Evolutionary conservation across 2,329 filamentous ascomycete genomes (phyloP), one percentile per base, ranked within the genome.

Genomic region (Colletotrichum acutatum): DNA sequence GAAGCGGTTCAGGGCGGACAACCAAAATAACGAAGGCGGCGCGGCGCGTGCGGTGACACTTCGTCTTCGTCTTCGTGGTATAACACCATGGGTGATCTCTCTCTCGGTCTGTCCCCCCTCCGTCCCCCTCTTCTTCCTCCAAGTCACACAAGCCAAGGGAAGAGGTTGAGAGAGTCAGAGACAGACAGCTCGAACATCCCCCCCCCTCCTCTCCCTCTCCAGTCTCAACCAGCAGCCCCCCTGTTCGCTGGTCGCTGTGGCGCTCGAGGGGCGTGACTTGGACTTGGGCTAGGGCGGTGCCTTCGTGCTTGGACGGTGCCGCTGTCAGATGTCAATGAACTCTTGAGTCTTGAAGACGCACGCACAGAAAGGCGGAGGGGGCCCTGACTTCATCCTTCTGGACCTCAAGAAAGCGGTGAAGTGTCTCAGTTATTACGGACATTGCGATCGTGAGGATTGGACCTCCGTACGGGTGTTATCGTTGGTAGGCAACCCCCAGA

Each of bases 271-370:
- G 56, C 56, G 56, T 73, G 66, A 73, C 71, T 61, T 71, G 58
- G 65, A 11, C 69, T 65, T 68, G 11, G 58, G 53, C 69, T 68
- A 61, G 49, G 56, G 30, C 34, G 53, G 42, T 30, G 46, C 32
- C 16, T 49, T 49, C 19, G 34, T 58, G 37, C 37, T 49, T 62
- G 16, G 24, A 65, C 70, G 61, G 68, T 71, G 66, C 61, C 61
- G 71, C 71, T 73, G 66, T 73, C 71, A 73, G 71, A 73, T 71
- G 71, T 66, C 49, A 66, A 70, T 42, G 49, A 16, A 46, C 37
- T 52, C 32, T 19, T 26, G 42, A 32, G 54, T 52, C 32, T 19
- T 26, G 42, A 32, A 64, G 30, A 34, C 61, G 34, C n/a, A 54
- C 42, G 30, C n/a, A 70, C 32, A 54, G 53, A 19, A 60, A 56